Evolutionary conservation across 176 grass and related monocot species (phyloP).

Genomic region (Carex parvula): DNA sequence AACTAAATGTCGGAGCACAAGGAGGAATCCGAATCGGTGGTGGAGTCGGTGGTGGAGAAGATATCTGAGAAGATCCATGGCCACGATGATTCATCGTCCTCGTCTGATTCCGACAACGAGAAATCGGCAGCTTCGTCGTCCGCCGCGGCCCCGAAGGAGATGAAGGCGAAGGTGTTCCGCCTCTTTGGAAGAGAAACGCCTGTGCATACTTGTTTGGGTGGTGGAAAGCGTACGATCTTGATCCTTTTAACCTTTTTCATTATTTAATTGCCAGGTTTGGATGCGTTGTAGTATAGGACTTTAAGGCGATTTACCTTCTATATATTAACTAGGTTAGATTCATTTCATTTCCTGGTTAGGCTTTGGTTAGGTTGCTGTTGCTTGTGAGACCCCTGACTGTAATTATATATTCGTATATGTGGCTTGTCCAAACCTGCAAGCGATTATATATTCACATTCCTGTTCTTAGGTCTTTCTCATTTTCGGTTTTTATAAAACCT

Average conservation of each 20-base stretch:
- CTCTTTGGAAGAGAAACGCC: conserved; percentile 41
- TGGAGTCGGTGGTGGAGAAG: conserved; percentile 61
- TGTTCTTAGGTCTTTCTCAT: background rate
- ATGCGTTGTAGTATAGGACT: background rate
- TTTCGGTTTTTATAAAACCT: conserved; percentile 4
- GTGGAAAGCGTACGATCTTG: conserved; percentile 39
- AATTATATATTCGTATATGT: background rate
- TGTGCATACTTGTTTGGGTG: conserved; percentile 33
- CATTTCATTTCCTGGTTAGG: background rate
- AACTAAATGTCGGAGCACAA: conserved; percentile 64
- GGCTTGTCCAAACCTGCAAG: background rate
- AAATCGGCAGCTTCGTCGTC: conserved; percentile 31
- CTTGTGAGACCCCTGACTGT: background rate
- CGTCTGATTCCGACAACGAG: conserved; percentile 68
- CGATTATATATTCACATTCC: background rate
- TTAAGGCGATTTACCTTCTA: background rate
- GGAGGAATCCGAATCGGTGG: conserved; percentile 51
- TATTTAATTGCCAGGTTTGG: background rate
- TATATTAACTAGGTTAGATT: background rate
- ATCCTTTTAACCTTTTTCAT: background rate
- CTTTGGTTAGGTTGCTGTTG: background rate
- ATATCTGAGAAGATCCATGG: conserved; percentile 56
- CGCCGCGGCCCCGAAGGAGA: conserved; percentile 3
- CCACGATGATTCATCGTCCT: conserved; percentile 43
- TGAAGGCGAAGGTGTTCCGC: conserved; percentile 35